A percentile compares a stretch with the other conserved stretches of the same genome.
phyloP scores from a whole-genome alignment of 2,329 filamentous ascomycete species.

The Penicillium sclerotiorum region DNA sequence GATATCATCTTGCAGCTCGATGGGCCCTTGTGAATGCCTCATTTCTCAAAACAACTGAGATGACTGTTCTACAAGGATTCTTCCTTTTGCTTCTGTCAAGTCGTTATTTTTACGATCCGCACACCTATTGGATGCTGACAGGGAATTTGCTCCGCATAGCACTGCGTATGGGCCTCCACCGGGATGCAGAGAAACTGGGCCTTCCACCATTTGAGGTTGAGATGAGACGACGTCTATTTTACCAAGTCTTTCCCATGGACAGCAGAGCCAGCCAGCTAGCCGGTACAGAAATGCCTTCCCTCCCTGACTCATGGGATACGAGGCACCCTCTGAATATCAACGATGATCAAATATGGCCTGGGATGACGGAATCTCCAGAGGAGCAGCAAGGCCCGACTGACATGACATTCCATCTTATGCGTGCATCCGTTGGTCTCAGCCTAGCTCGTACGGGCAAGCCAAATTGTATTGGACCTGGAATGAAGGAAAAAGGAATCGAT shows the following conservation, averaged over 20 bases:
- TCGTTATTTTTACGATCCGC: conserved; percentile 38
- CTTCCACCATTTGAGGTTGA: conserved; percentile 52
- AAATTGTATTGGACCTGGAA: neutral
- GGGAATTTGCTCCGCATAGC: conserved; percentile 50
- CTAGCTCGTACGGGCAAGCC: neutral
- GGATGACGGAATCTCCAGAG: conserved; percentile 43
- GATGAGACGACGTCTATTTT: conserved; percentile 31
- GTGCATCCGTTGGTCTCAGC: conserved; percentile 10
- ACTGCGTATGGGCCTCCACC: conserved; percentile 52
- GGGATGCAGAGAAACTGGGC: conserved; percentile 49
- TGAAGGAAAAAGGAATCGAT: neutral
- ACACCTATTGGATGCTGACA: conserved; percentile 56
- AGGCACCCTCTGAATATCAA: conserved; percentile 46
- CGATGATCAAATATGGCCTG: conserved; percentile 41
- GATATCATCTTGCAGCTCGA: conserved; percentile 24
- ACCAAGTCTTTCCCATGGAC: conserved; percentile 29
- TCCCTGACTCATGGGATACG: conserved; percentile 23
- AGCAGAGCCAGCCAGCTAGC: conserved; percentile 31
- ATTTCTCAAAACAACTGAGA: conserved; percentile 47
- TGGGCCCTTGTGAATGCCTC: conserved; percentile 41
- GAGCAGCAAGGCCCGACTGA: conserved; percentile 47
- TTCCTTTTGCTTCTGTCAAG: conserved; percentile 43
- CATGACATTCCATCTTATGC: conserved; percentile 42
- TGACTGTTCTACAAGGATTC: conserved; percentile 49
- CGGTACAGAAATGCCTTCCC: conserved; percentile 23